These are phyloP conservation scores for Suhomyces bokatorum DNA, from an alignment of 1,139 yeast species.

Conservation along the genomic window DNA sequence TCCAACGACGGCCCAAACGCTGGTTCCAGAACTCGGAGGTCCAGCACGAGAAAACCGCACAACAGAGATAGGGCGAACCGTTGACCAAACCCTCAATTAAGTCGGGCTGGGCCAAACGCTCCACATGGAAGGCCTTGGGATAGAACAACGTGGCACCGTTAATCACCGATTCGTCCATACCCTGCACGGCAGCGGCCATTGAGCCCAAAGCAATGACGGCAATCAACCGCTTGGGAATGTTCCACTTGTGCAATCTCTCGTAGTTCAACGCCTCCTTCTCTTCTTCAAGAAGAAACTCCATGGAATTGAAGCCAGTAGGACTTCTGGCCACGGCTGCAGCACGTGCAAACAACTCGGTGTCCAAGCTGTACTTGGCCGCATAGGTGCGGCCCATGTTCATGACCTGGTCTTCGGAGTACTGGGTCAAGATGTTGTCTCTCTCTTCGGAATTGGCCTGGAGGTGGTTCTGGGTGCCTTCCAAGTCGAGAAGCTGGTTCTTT, in stretches of 20 bases:
- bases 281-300: conserved; percentile 56
- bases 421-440: conserved; percentile 58
- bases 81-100: conserved; percentile 77
- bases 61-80: conserved; percentile 79
- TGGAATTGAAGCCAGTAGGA: conserved; percentile 59
- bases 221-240: conserved; percentile 58
- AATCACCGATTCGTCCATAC: conserved; percentile 88
- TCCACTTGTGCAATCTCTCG: conserved; percentile 64
- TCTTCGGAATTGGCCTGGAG: conserved; percentile 28
- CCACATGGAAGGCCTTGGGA: conserved; percentile 49
- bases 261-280: conserved; percentile 59
- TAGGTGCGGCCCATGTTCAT: conserved; percentile 71
- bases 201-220: conserved; percentile 73
- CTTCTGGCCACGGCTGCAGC: conserved; percentile 78
- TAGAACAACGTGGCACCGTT: conserved; percentile 81
- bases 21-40: conserved; percentile 67
- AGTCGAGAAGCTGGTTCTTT: conserved; percentile 22
- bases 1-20: conserved; percentile 68
- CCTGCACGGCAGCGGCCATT: conserved; percentile 89
- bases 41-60: conserved; percentile 73
- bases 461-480: conserved; percentile 27
- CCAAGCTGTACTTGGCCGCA: conserved; percentile 61
- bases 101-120: conserved; percentile 48
- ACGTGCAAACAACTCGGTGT: conserved; percentile 62
- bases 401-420: conserved; percentile 64